Evolutionary conservation across 202 grass and related monocot genomes (phyloP).

Genomic region (Schoenoplectus tabernaemontani): DNA sequence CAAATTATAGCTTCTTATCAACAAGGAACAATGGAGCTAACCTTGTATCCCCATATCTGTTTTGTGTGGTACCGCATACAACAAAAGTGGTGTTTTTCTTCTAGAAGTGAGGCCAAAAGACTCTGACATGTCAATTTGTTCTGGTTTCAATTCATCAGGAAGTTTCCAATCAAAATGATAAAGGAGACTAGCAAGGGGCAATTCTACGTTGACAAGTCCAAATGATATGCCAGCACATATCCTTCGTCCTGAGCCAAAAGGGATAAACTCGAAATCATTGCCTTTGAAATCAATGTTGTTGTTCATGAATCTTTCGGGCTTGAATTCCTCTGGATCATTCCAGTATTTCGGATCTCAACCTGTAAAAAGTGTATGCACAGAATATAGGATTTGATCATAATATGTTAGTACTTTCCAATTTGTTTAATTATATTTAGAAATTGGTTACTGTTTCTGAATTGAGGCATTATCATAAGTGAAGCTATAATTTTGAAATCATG

Average conservation of each 20-base stretch:
- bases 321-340: slow-evolving; percentile 21
- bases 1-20: background rate
- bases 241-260: slow-evolving; percentile 30
- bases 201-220: background rate
- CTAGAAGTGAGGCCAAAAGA: background rate
- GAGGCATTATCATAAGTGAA: background rate
- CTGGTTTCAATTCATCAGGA: background rate
- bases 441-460: background rate
- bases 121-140: slow-evolving; percentile 28
- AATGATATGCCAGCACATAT: slow-evolving; percentile 17
- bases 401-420: background rate
- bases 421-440: background rate
- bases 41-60: background rate
- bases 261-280: slow-evolving; percentile 8
- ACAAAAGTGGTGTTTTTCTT: slow-evolving; percentile 11
- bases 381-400: background rate
- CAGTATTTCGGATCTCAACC: slow-evolving; percentile 23
- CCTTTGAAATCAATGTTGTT: slow-evolving; percentile 9
- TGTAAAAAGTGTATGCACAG: background rate
- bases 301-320: slow-evolving; percentile 19
- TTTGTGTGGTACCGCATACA: background rate
- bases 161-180: slow-evolving; percentile 31
- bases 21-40: background rate
- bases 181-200: slow-evolving; percentile 22
- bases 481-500: background rate